Base-by-base conservation (phyloP, 495 filamentous ascomycete species). In the Neurospora sublineolata region DNA sequence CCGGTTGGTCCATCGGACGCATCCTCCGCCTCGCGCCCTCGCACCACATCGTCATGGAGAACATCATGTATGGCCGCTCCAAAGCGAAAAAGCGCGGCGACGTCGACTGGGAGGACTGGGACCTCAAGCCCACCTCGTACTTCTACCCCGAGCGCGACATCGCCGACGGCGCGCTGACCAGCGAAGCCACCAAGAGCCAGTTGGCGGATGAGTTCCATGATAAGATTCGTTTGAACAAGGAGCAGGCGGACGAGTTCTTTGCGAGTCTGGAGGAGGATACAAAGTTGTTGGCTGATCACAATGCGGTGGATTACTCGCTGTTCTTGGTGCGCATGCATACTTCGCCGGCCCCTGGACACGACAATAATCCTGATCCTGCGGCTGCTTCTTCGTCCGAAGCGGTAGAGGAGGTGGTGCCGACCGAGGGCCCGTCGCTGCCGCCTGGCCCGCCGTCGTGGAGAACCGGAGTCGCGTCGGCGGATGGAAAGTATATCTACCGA, bases 21-120 rank as follows among this genome's bases (percentile, higher is more conserved):
- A 58, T 88, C 0, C 72, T 90, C 6, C 82, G 86, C 1, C 79
- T 83, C 5, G 84, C 87, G 0, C 89, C 90, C 0, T 85, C 86
- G 0, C 88, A 90, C 73, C 89, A 92, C 76, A 87, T 92, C 73
- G 83, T 92, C 73, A 92, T 92, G 90, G 90, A 92, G 67, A 91
- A 92, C 77, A 82, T 89, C 68, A 80, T 91, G 52, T 87, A 87
- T 75, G 89, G 88, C 4, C 78, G 85, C 69, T 77, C 79, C 8
- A 68, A 75, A n/a, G 79, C 79, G 2, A 77, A 82, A 8, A 82
- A 84, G 67, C 75, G 78, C 0, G 78, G 78, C 3, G 75, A 81
- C 3, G 78, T 80, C 0, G 80, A 83, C 10, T 92, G 89, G 89
- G 89, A 92, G 72, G 85, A 85, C 0, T 92, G 89, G 81, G 90